phyloP scores from a whole-genome alignment of 495 filamentous ascomycete genomes.

The Hypoxylon perforatum region DNA sequence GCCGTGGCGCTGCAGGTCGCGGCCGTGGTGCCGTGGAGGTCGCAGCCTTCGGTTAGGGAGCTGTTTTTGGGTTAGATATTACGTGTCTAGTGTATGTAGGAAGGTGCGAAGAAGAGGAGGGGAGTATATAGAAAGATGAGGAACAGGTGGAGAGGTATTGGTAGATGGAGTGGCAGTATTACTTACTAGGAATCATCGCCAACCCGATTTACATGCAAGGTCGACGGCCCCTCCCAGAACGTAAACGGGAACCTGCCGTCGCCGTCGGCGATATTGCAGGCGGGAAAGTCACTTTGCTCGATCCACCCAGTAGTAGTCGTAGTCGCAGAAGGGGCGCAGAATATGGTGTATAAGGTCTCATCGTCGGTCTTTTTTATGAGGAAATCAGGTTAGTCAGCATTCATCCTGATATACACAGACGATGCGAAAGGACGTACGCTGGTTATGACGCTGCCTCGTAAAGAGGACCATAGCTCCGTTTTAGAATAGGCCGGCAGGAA shows the following conservation, averaged over 20 bases:
- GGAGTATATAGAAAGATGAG: slow-evolving; percentile 1
- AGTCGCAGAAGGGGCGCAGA: slow-evolving; percentile 47
- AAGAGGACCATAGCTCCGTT: slow-evolving; percentile 39
- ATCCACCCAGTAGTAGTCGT: slow-evolving; percentile 31
- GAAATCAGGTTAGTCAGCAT: not conserved
- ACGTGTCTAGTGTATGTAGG: not conserved
- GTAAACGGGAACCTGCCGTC: slow-evolving; percentile 43
- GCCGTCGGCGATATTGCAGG: slow-evolving; percentile 21
- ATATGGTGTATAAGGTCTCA: slow-evolving; percentile 53
- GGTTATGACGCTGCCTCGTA: slow-evolving; percentile 52
- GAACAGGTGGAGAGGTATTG: not conserved
- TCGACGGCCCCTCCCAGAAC: slow-evolving; percentile 51
- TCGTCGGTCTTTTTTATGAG: slow-evolving; percentile 41
- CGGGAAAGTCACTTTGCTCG: slow-evolving; percentile 37
- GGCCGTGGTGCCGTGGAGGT: slow-evolving; percentile 45
- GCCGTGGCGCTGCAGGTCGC: slow-evolving; percentile 55
- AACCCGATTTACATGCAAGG: slow-evolving; percentile 42
- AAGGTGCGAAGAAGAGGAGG: not conserved
- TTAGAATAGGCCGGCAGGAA: slow-evolving; percentile 48
- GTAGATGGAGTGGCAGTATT: no score
- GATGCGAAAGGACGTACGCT: slow-evolving; percentile 42
- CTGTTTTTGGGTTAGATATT: slow-evolving; percentile 38
- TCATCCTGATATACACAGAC: no score
- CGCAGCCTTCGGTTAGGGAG: slow-evolving; percentile 48
- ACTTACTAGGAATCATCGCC: slow-evolving; percentile 46